Evolutionary conservation across 371 early-diverging fungal species (phyloP), one percentile per base, ranked within the genome.

Genomic region (Sanchytrium tribonematis): DNA sequence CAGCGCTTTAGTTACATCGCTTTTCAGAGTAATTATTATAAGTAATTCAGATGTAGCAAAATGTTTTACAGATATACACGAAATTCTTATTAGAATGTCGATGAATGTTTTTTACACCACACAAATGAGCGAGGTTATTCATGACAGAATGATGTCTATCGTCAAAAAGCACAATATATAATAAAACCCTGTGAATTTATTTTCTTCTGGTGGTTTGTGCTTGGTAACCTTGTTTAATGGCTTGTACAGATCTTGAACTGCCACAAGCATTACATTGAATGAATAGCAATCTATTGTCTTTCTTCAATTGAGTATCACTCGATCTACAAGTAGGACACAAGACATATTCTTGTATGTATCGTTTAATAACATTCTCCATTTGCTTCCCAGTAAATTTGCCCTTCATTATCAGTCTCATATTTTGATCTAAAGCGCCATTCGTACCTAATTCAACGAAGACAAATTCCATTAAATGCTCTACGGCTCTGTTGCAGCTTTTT

Each of bases 241-340:
- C 89, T 70, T 91, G 87, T 31, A 99, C 99, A 69, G 96, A 90
- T 74, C 97, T 85, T 48, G 88, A 86, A 31, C 93, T 91, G 30
- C 95, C 96, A 78, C 99, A 99, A 66, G 90, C 85, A 77, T 94
- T 89, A 82, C 99, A 99, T 80, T 93, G 89, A 78, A 97, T 78
- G 83, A 98, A 99, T 81, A 86, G 90, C 71, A 99, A 80, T 74
- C 96, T 88, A 80, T 96, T 93, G 74, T 98, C 97, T 83, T 94
- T 98, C 48, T 86, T 85, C 75, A 99, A 79, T 29, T 87, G 82
- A 17, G 99, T 98, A 69, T 98, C 91, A 31, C 92, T 89, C 1
- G 89, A 88, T 75, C 93, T 94, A 85, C 99, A 99, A 31, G 93
- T 92, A 81, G 93, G 96, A 83, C 99, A 99, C 1, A 94, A 88